These are phyloP conservation scores for Exidia glandulosa DNA, from an alignment of 768 basidiomycete species.

Conservation along the genomic window DNA sequence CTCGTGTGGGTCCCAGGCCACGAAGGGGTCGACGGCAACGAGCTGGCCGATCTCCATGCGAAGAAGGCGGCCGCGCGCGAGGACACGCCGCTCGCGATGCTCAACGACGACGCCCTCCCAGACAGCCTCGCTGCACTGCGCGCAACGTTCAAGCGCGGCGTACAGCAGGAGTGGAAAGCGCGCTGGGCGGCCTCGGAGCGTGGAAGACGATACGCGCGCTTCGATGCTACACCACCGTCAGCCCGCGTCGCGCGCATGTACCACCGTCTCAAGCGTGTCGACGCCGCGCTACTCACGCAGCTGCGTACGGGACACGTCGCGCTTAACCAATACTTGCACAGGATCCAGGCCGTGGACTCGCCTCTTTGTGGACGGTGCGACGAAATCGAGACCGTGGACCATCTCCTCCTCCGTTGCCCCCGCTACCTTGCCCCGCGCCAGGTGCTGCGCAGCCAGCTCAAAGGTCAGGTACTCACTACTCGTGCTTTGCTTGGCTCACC, in stretches of 20 bases:
- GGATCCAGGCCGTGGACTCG: background rate
- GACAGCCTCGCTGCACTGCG: background rate
- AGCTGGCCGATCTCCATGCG: constrained; percentile 15
- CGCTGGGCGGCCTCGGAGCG: background rate
- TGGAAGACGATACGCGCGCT: background rate
- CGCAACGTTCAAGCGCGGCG: background rate
- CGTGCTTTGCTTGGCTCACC: background rate
- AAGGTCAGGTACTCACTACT: background rate
- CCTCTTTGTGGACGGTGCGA: constrained; percentile 4
- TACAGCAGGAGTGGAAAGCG: background rate
- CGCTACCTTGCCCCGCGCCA: background rate
- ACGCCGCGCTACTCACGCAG: constrained; percentile 3
- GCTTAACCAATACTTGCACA: constrained; percentile 5
- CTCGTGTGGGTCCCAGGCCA: constrained; percentile 13
- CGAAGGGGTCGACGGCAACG: constrained; percentile 7
- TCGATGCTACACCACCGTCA: background rate
- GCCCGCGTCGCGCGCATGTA: background rate
- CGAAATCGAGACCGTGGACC: constrained; percentile 5
- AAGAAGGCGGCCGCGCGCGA: constrained; percentile 7
- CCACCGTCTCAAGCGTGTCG: background rate
- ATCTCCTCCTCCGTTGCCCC: constrained; percentile 6
- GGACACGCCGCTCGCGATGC: background rate
- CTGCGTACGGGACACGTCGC: constrained; percentile 7
- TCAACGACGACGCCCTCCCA: background rate
- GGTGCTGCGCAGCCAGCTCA: background rate